These are phyloP conservation scores for Phytophthora megakarya DNA, from an alignment of 352 stramenopile species.

Conservation along the genomic window DNA sequence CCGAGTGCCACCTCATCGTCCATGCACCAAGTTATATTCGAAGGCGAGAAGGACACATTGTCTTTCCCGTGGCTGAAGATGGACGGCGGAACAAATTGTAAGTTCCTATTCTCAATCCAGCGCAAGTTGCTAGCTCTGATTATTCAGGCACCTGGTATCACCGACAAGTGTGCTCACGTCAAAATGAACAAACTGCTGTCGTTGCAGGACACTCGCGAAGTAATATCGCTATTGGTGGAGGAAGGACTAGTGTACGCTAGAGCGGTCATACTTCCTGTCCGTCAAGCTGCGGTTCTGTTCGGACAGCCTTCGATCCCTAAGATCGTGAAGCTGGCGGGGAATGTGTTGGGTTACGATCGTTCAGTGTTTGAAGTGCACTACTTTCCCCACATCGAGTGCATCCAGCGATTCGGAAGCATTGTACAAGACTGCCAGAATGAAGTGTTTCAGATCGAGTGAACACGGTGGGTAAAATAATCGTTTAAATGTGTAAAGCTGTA, in stretches of 20 bases:
- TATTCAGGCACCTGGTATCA: conserved; percentile 60
- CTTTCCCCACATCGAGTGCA: conserved; percentile 80
- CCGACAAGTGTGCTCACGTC: conserved; percentile 52
- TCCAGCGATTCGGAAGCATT: conserved; percentile 80
- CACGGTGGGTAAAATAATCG: conserved; percentile 1
- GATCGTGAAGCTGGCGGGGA: conserved; percentile 47
- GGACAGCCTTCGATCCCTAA: conserved; percentile 23
- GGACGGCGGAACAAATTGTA: conserved; percentile 74
- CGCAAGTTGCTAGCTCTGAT: conserved; percentile 70
- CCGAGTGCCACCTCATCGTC: conserved; percentile 23
- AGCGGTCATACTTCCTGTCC: conserved; percentile 24
- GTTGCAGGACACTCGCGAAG: conserved; percentile 77
- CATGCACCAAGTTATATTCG: conserved; percentile 58
- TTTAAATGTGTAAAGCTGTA: conserved; percentile 11
- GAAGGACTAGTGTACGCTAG: conserved; percentile 74
- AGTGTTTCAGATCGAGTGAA: conserved; percentile 30
- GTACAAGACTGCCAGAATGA: conserved; percentile 77
- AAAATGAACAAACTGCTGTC: conserved; percentile 70
- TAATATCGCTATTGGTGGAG: conserved; percentile 68
- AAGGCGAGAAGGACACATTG: conserved; percentile 78
- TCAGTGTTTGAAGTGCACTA: conserved; percentile 60
- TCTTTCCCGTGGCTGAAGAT: conserved; percentile 87
- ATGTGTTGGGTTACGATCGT: conserved; percentile 57
- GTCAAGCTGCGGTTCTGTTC: conserved; percentile 39
- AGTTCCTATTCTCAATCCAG: conserved; percentile 79